Percentiles rank a stretch among this genome's conserved stretches.
These are phyloP conservation scores for Betula pendula DNA, from an alignment of 306 rosid genomes.

Conservation along the genomic window DNA sequence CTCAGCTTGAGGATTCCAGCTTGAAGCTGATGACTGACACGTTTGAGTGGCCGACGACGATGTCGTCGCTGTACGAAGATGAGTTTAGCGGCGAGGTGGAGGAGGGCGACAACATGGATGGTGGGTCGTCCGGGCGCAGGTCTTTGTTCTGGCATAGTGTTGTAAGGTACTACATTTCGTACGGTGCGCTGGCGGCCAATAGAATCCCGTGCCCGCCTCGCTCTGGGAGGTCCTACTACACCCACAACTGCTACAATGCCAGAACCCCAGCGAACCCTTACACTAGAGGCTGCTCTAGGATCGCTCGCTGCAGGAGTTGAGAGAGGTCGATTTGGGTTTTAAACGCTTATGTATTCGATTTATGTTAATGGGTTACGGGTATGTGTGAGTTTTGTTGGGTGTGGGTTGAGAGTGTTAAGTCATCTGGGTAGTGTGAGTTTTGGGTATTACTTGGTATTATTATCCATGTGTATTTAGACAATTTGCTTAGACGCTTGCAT, in stretches of 20 bases:
- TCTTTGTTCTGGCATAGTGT: slow-evolving; percentile 69
- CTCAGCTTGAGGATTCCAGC: slow-evolving; percentile 58
- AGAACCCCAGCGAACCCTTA: slow-evolving; percentile 85
- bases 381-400: neutral
- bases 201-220: slow-evolving; percentile 94
- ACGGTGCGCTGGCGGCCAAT: slow-evolving; percentile 88
- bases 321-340: neutral
- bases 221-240: slow-evolving; percentile 90
- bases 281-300: slow-evolving; percentile 65
- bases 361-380: neutral
- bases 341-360: neutral
- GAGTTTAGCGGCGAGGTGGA: slow-evolving; percentile 29
- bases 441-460: neutral
- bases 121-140: slow-evolving; percentile 48
- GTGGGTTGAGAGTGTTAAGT: neutral
- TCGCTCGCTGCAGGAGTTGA: slow-evolving; percentile 80
- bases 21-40: slow-evolving; percentile 57
- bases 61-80: slow-evolving; percentile 38
- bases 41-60: slow-evolving; percentile 65
- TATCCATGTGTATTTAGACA: neutral
- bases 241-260: slow-evolving; percentile 76
- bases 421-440: neutral
- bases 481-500: neutral
- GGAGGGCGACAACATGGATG: slow-evolving; percentile 29
- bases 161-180: slow-evolving; percentile 71